Percentiles rank a stretch among this genome's conserved stretches.
phyloP scores from a whole-genome alignment of 1,284 basidiomycete species.

The Pseudozyma hubeiensis region DNA sequence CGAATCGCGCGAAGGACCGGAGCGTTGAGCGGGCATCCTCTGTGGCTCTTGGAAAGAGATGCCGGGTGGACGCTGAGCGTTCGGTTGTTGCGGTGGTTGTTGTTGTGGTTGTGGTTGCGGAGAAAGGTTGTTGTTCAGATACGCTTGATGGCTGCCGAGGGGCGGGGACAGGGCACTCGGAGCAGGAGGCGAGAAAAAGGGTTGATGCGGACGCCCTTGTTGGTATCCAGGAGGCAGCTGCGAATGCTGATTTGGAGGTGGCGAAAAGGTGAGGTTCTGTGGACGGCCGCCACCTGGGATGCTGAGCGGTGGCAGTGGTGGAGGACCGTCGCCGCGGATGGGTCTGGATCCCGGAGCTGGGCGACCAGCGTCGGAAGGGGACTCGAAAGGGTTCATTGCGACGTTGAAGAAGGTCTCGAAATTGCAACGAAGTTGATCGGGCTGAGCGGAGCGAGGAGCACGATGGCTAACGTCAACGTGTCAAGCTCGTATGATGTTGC shows the following conservation, averaged over 20 bases:
- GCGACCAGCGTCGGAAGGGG: slow-evolving; percentile 19
- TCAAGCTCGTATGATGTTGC: neutral
- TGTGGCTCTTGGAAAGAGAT: slow-evolving; percentile 62
- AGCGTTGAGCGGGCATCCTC: slow-evolving; percentile 39
- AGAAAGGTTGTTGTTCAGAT: slow-evolving; percentile 14
- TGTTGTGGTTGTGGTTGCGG: neutral
- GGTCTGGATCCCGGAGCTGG: slow-evolving; percentile 19
- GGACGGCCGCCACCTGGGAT: slow-evolving; percentile 32
- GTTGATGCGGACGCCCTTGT: slow-evolving; percentile 13
- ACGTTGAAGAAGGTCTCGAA: neutral
- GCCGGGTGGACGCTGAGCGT: slow-evolving; percentile 22
- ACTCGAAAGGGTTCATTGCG: slow-evolving; percentile 49
- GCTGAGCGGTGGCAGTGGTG: slow-evolving; percentile 43
- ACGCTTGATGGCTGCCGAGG: slow-evolving; percentile 15
- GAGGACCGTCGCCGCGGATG: slow-evolving; percentile 25
- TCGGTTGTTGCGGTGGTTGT: slow-evolving; percentile 10
- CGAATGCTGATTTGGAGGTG: slow-evolving; percentile 32
- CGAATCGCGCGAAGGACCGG: slow-evolving; percentile 52
- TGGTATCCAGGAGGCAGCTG: slow-evolving; percentile 39
- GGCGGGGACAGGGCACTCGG: slow-evolving; percentile 17
- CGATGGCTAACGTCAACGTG: neutral
- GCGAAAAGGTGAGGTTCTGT: slow-evolving; percentile 16
- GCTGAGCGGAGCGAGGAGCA: neutral
- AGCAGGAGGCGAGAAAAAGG: slow-evolving; percentile 31
- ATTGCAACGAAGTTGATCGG: neutral